These are phyloP conservation scores for Carpinus fangiana DNA, from an alignment of 306 rosid genomes.

Conservation along the genomic window DNA sequence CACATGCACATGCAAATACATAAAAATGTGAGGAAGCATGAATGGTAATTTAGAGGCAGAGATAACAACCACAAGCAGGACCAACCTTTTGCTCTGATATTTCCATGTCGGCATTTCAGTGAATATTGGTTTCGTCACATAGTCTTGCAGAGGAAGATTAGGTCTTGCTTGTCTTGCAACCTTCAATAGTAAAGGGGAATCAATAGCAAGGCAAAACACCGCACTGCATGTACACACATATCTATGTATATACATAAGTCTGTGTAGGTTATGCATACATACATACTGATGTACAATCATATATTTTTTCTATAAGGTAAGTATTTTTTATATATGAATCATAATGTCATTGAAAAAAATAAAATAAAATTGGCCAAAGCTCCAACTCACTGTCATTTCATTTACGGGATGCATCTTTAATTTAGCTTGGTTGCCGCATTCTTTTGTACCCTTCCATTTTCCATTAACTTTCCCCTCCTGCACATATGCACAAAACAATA, in stretches of 20 bases:
- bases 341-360: background rate
- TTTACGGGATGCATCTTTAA: constrained; percentile 47
- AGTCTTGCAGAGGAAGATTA: constrained; percentile 46
- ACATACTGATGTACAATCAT: background rate
- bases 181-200: constrained; percentile 36
- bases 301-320: background rate
- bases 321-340: background rate
- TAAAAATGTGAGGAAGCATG: background rate
- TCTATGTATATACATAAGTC: background rate
- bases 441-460: constrained; percentile 47
- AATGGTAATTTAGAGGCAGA: constrained; percentile 7
- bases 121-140: constrained; percentile 38
- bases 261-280: background rate
- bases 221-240: constrained; percentile 2
- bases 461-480: constrained; percentile 60
- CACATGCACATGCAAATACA: constrained; percentile 6
- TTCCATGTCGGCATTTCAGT: constrained; percentile 50
- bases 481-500: constrained; percentile 21
- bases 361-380: constrained; percentile 18
- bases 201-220: constrained; percentile 28
- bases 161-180: constrained; percentile 54
- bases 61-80: constrained; percentile 3
- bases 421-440: constrained; percentile 40
- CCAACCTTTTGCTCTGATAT: constrained; percentile 57
- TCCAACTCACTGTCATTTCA: constrained; percentile 65